phyloP scores from a whole-genome alignment of 2,329 filamentous ascomycete genomes.

The Fusarium sp. region DNA sequence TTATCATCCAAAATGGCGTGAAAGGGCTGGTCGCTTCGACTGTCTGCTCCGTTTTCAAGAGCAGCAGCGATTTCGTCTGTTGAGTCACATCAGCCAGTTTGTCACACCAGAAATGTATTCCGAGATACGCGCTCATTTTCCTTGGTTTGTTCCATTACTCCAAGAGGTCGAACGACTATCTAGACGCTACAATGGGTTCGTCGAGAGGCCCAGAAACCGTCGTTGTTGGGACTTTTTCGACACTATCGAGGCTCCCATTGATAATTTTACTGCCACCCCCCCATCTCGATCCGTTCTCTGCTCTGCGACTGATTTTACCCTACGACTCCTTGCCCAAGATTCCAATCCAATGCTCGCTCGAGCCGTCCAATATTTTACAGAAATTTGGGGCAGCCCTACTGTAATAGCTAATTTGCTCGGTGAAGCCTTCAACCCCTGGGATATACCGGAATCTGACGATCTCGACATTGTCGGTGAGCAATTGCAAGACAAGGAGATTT shows the following conservation, averaged over 20 bases:
- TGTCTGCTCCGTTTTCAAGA: neutral
- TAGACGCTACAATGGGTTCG: too few species aligned
- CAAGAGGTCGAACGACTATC: neutral
- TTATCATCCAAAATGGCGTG: neutral
- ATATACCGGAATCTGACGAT: neutral
- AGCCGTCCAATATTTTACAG: too few species aligned
- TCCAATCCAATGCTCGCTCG: neutral
- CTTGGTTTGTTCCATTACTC: neutral
- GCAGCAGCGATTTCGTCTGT: neutral
- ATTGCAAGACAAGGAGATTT: neutral
- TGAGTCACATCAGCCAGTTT: fast-evolving
- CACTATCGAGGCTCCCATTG: too few species aligned
- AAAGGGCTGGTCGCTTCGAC: conserved; percentile 1
- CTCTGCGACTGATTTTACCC: neutral
- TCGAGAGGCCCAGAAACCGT: too few species aligned
- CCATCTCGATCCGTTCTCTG: neutral
- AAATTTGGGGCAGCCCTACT: too few species aligned
- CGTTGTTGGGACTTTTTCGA: too few species aligned
- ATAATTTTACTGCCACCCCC: too few species aligned
- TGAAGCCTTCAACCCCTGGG: neutral
- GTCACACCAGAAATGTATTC: neutral
- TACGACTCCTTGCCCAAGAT: neutral
- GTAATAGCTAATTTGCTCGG: too few species aligned
- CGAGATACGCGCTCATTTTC: neutral
- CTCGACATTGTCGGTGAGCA: neutral